These are phyloP conservation scores for Metschnikowia koreensis DNA, from an alignment of 805 yeast species.

Conservation along the genomic window DNA sequence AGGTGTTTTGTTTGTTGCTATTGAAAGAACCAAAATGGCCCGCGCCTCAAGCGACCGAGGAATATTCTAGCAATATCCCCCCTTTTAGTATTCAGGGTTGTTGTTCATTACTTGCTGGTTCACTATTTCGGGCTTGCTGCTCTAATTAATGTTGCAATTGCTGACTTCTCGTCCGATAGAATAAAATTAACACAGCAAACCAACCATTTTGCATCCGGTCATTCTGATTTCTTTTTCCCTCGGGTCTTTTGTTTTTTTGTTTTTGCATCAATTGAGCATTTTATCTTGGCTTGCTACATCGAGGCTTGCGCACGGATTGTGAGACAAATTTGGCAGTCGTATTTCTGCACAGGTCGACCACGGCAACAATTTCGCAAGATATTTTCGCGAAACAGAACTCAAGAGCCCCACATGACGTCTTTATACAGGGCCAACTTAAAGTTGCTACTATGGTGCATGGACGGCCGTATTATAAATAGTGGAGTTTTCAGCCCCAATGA, in stretches of 20 bases:
- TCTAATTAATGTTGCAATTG: background rate
- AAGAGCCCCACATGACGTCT: slow-evolving; percentile 6
- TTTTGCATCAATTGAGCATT: background rate
- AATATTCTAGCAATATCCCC: background rate
- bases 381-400: background rate
- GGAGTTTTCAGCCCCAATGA: background rate
- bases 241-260: background rate
- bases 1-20: background rate
- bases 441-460: slow-evolving; percentile 11
- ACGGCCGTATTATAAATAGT: slow-evolving; percentile 7
- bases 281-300: background rate
- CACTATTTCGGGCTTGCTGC: background rate
- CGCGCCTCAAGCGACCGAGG: background rate
- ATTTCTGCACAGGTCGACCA: background rate
- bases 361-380: slow-evolving; percentile 4
- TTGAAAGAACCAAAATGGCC: background rate
- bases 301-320: background rate
- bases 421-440: slow-evolving; percentile 8
- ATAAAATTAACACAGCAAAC: background rate
- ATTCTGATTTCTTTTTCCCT: background rate
- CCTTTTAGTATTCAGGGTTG: background rate
- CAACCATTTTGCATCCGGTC: background rate
- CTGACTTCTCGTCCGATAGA: background rate
- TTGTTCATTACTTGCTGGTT: background rate
- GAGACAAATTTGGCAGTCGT: slow-evolving; percentile 3